A percentile compares a stretch with the other conserved stretches of the same genome.
phyloP scores from a whole-genome alignment of 2,329 filamentous ascomycete genomes.

The Neofusicoccum laricinum region DNA sequence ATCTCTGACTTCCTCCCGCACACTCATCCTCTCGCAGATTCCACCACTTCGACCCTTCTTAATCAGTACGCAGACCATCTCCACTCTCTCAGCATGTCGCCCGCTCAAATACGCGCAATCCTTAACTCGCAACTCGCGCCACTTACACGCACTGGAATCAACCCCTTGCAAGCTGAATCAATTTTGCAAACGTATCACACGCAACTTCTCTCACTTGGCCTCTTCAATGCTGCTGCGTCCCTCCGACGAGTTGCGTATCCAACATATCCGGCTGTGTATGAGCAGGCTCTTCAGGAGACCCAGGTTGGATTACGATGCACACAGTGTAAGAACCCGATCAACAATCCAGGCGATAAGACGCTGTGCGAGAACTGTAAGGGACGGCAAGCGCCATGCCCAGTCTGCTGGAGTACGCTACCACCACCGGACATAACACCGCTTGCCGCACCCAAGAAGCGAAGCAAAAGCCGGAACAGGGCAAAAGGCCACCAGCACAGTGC shows the following conservation, averaged over 20 bases:
- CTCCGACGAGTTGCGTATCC: slow-evolving; percentile 57
- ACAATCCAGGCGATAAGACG: slow-evolving; percentile 50
- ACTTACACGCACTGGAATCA: slow-evolving; percentile 43
- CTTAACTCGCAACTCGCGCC: slow-evolving; percentile 39
- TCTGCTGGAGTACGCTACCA: slow-evolving; percentile 44
- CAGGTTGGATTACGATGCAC: slow-evolving; percentile 55
- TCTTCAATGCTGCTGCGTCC: slow-evolving; percentile 53
- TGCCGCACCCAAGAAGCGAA: slow-evolving; percentile 18
- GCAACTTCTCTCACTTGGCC: slow-evolving; percentile 47
- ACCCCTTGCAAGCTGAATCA: slow-evolving; percentile 52
- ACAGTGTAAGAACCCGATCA: slow-evolving; percentile 55
- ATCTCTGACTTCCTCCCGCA: slow-evolving; percentile 45
- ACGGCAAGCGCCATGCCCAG: slow-evolving; percentile 42
- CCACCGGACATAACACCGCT: slow-evolving; percentile 33
- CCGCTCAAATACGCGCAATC: slow-evolving; percentile 39
- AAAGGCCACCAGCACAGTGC: slow-evolving; percentile 11
- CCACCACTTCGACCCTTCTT: slow-evolving; percentile 27
- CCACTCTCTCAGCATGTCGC: slow-evolving; percentile 34
- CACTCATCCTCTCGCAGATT: slow-evolving; percentile 33
- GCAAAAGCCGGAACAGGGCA: slow-evolving; percentile 2
- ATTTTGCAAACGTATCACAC: slow-evolving; percentile 58
- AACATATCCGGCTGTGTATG: slow-evolving; percentile 55
- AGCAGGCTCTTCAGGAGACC: slow-evolving; percentile 55
- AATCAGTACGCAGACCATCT: slow-evolving; percentile 41
- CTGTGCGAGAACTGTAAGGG: slow-evolving; percentile 51